Evolutionary conservation across 148 eudicot genomes (phyloP), one percentile per base, ranked within the genome.

Genomic region (Fagopyrum esculentum): DNA sequence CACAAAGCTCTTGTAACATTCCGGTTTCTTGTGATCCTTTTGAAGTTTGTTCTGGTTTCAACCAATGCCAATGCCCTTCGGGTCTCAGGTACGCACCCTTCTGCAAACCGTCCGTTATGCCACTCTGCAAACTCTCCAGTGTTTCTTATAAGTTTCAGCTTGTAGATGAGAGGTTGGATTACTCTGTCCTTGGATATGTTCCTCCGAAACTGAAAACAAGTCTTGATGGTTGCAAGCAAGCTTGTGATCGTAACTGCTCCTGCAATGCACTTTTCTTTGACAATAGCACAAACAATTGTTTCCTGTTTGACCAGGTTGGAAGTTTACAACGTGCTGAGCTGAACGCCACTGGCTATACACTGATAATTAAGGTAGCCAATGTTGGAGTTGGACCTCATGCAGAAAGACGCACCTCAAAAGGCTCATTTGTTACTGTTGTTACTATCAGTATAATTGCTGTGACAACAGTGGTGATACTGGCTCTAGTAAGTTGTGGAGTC

Each of bases 241-340:
- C 87, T 43, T 95, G 99, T 73, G 71, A 69, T 49, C 63, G 81
- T 43, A 92, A 92, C 48, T 95, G 99, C 80, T 85, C 98, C n/a
- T 95, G 99, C 78, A 56, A 80, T 17, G 91, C 88, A 56, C 48
- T 90, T 91, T 90, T 95, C 84, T 95, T 86, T 43, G 89, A 92
- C 17, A 85, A 85, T 70, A 88, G 80, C 73, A 82, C 97, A 0
- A 78, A 88, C 15, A 87, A 75, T 72, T 95, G 99, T 60, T 95
- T 70, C 71, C 74, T 81, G 50, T 87, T 95, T 73, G 89, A 95
- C 72, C 79, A 85, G 57, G 77, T 92, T 11, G 99, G 99, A 50
- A 87, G 91, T 80, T 86, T 95, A 15, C 78, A 81, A 2, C 85
- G 91, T 0, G 78, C 78, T 49, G 74, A 46, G 51, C 13, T 1